Evolutionary conservation across 768 basidiomycete genomes (phyloP), one percentile per base, ranked within the genome.

Genomic region (Ephemerocybe angulata): DNA sequence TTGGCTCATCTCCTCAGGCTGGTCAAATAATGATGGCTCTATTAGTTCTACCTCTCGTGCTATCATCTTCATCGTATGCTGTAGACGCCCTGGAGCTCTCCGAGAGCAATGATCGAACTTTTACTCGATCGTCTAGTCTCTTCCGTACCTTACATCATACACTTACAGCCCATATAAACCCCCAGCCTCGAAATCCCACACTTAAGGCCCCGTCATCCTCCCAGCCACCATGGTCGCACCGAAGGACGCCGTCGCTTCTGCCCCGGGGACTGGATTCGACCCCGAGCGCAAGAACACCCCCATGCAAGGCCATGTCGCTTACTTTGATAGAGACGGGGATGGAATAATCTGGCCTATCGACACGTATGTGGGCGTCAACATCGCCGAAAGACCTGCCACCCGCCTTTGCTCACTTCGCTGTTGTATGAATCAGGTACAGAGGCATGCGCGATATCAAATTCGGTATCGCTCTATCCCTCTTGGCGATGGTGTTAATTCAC

Each of bases 291-390:
- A 59, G 30, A 73, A 74, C 63, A 70, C 73, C 2, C 72, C 69
- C 10, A 66, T 79, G 12, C 72, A 79, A 62, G 59, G 60, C 15
- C 77, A 78, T 56, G 72, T 74, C 60, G 72, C 72, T 31, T 79
- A 76, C 66, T 78, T 78, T 58, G 77, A 79, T 66, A 56, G 55
- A 29, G 76, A 79, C 62, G 56, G 60, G 24, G 77, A 78, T 59
- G 77, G 76, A 4, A 65, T 76, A 37, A 78, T 79, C 53, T 78
- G 75, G 72, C 76, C 76, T 5, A 57, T 35, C 12, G 76, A 79
- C 59, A 79, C 76, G 76, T 77, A 54, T 54, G 72, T 66, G 5
- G 21, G 15, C 10, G 3, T 35, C 13, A n/a, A 29, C 22, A 4
- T 38, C 17, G 46, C 28, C 28, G 40, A 15, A 6, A 27, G 5